phyloP scores from a whole-genome alignment of 2,329 filamentous ascomycete genomes.

The Colletotrichum sp. region DNA sequence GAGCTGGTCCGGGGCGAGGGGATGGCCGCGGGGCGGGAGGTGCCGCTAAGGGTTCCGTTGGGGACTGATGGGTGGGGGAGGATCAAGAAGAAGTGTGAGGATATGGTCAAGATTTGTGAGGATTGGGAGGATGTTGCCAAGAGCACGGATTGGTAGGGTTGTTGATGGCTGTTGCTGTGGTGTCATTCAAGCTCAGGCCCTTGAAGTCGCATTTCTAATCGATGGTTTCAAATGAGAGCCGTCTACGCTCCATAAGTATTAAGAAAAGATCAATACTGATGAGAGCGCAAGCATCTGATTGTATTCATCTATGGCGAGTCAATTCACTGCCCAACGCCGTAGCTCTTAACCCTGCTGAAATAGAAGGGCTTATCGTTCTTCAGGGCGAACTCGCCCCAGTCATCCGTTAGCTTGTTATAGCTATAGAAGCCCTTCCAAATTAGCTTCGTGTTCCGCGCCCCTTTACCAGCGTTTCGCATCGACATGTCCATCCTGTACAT shows the following conservation, averaged over 20 bases:
- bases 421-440: constrained; percentile 90
- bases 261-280: not conserved
- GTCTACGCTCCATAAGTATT: not conserved
- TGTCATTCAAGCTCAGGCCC: not conserved
- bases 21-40: constrained; percentile 26
- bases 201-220: not conserved
- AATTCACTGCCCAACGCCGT: constrained; percentile 52
- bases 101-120: constrained; percentile 50
- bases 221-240: not conserved
- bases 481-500: constrained; percentile 82
- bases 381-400: constrained; percentile 81
- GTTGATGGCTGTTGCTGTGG: not conserved
- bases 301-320: constrained; percentile 17
- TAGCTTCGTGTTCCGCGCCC: constrained; percentile 82
- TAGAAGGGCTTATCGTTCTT: constrained; percentile 70
- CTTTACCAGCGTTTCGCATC: constrained; percentile 67
- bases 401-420: constrained; percentile 87
- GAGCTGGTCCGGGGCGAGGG: constrained; percentile 56
- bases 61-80: constrained; percentile 56
- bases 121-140: constrained; percentile 54
- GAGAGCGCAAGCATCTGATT: not conserved
- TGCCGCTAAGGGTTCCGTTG: constrained; percentile 55
- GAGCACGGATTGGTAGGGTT: constrained; percentile 42
- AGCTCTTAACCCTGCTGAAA: constrained; percentile 70
- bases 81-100: constrained; percentile 55